Base-by-base conservation (phyloP, 208 protist species). In the Angomonas ambiguus region DNA sequence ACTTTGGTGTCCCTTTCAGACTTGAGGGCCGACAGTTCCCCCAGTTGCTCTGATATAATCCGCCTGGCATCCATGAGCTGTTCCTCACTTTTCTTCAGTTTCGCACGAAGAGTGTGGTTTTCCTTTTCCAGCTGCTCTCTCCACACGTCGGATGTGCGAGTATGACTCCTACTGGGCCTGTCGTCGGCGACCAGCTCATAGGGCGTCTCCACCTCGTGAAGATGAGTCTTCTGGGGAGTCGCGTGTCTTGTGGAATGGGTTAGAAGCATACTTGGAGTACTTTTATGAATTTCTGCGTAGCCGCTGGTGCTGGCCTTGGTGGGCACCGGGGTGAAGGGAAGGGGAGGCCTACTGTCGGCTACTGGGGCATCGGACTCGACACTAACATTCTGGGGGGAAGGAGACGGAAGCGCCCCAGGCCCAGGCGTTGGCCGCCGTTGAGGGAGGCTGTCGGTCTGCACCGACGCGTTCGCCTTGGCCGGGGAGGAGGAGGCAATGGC, bases 21-120 rank as follows among this genome's bases (percentile, higher is more conserved):
- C 11, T 80, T 74, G 32, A 79, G 64, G 38, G 63, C 55, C 28
- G 76, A 80, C 10, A 95, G 77, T 38, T 91, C 79, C 27, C 62
- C 75, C 51, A 95, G 72, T 67, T 95, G 89, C 42, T 82, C 79
- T 0, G 86, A 88, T 1, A 95, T 71, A 28, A 92, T 80, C 18
- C 84, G 77, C 1, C 84, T 74, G 10, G 76, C 59, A 18, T 95
- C 84, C 16, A 63, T 48, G 56, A 95, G 68, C 60, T 92, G 80
- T 16, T 53, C 77, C 28, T 78, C 80, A 20, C 70, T 31, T 20
- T 59, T 65, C 42, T 81, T 76, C 11, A 82, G 57, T 27, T 59
- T 51, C 10, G 31, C 67, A 1, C 77, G 77, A 35, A 92, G 82
- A 53, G 72, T 57, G 28, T 77, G 74, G 57, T 88, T 87, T 51